These are phyloP conservation scores for Linum usitatissimum DNA, from an alignment of 345 rosid genomes.

Conservation along the genomic window DNA sequence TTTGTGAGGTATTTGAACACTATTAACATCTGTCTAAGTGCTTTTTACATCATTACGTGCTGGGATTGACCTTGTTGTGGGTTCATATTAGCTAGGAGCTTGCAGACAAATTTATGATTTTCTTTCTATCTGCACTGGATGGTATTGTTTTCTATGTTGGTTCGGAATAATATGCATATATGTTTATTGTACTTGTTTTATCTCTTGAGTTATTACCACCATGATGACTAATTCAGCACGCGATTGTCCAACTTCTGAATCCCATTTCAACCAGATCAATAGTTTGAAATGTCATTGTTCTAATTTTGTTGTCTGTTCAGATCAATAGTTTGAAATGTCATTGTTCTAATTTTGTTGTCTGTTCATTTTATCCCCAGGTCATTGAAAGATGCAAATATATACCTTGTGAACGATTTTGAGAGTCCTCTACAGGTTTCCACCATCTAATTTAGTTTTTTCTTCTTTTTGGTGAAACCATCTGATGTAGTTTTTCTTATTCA, in stretches of 20 bases:
- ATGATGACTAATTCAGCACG: not conserved
- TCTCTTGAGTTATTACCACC: not conserved
- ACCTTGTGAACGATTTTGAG: constrained; percentile 78
- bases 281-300: constrained; percentile 4
- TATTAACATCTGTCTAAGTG: not conserved
- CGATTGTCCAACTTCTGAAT: not conserved
- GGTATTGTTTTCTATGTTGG: too few species aligned
- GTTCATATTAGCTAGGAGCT: too few species aligned
- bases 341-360: not conserved
- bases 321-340: constrained; percentile 3
- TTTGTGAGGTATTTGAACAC: not conserved
- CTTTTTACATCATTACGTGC: not conserved
- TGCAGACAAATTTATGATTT: too few species aligned
- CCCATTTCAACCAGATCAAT: constrained; percentile 2
- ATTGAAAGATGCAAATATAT: constrained; percentile 75
- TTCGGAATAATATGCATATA: too few species aligned
- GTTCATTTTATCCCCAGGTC: constrained; percentile 40
- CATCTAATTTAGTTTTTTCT: constrained; percentile 7
- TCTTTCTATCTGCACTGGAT: too few species aligned
- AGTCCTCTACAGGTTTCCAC: constrained; percentile 72
- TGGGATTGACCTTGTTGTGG: too few species aligned
- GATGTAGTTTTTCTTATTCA: too few species aligned
- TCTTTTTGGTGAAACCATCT: not conserved
- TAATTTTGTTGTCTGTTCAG: not conserved
- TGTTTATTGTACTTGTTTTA: too few species aligned